Conservation (phyloP, 75 land plant species). For the Pseudotsuga menziesii region DNA sequence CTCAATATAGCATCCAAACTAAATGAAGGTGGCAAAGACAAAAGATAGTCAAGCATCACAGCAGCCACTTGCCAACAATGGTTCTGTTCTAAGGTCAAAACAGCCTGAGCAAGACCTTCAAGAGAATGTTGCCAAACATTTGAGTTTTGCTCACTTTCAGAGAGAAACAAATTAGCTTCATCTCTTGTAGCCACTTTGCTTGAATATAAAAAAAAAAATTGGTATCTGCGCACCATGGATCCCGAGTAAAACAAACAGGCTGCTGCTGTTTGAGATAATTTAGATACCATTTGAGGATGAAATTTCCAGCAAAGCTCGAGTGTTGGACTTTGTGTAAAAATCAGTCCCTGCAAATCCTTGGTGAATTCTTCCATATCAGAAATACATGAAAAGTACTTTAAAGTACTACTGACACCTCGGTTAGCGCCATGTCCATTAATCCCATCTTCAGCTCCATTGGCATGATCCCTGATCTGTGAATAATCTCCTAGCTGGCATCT, state of each 20-base stretch:
- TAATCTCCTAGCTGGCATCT: not conserved
- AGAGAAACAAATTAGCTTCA: not conserved
- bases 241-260: slow-evolving; percentile 43
- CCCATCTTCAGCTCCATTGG: not conserved
- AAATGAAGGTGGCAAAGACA: slow-evolving; percentile 40
- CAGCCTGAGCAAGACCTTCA: slow-evolving; percentile 28
- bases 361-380: slow-evolving; percentile 40
- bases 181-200: slow-evolving; percentile 10
- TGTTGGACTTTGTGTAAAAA: slow-evolving; percentile 38
- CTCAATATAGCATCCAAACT: slow-evolving; percentile 26
- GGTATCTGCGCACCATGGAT: slow-evolving; percentile 20
- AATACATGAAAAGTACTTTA: slow-evolving; percentile 9
- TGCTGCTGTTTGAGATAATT: slow-evolving; percentile 34
- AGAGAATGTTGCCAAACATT: slow-evolving; percentile 37
- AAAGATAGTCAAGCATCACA: slow-evolving; percentile 62
- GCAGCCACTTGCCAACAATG: slow-evolving; percentile 83
- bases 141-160: slow-evolving; percentile 10
- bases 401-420: not conserved
- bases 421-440: not conserved
- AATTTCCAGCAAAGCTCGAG: slow-evolving; percentile 70
- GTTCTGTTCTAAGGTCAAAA: slow-evolving; percentile 36
- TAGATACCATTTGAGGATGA: slow-evolving; percentile 63
- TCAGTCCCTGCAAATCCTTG: slow-evolving; percentile 30
- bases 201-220: not conserved
- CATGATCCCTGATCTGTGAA: not conserved